Percentiles rank a stretch among this genome's conserved stretches.
phyloP scores from a whole-genome alignment of 768 basidiomycete species.

The Leccinum variicolor region DNA sequence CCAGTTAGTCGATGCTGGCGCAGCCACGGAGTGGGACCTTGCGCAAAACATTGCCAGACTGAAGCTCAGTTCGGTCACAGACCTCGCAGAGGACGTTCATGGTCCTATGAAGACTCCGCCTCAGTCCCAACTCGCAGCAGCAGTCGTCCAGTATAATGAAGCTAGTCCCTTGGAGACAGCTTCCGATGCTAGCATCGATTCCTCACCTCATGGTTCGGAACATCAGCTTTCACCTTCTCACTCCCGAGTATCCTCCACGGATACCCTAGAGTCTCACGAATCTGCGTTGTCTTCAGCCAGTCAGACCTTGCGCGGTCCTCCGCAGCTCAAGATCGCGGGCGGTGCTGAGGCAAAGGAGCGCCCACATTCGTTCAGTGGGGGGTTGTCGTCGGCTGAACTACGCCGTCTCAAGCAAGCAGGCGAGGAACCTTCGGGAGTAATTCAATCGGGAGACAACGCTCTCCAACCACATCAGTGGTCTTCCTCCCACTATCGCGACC shows the following conservation, averaged over 20 bases:
- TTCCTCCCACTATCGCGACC: conserved; percentile 49
- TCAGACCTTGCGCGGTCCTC: conserved; percentile 54
- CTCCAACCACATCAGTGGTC: conserved; percentile 49
- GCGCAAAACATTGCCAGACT: conserved; percentile 71
- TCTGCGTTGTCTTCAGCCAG: conserved; percentile 50
- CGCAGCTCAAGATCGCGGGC: conserved; percentile 51
- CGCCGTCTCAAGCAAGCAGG: conserved; percentile 72
- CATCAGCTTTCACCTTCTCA: conserved; percentile 66
- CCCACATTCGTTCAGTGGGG: conserved; percentile 80
- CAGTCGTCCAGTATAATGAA: conserved; percentile 57
- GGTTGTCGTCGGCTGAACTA: conserved; percentile 68
- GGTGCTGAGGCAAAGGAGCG: conserved; percentile 65
- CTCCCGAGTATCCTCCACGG: conserved; percentile 81
- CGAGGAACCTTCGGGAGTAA: conserved; percentile 35
- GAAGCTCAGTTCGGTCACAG: conserved; percentile 58
- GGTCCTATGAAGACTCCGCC: conserved; percentile 62
- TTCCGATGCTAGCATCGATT: conserved; percentile 68
- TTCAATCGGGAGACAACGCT: conserved; percentile 34
- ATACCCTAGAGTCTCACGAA: conserved; percentile 62
- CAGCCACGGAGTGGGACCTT: conserved; percentile 63
- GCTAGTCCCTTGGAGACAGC: conserved; percentile 71
- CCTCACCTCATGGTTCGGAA: conserved; percentile 67
- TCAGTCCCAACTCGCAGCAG: conserved; percentile 54
- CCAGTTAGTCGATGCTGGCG: conserved; percentile 56
- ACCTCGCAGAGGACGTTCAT: conserved; percentile 47